Evolutionary conservation across 192 early-diverging fungal species (phyloP).

Genomic region (Entomortierella lignicola): DNA sequence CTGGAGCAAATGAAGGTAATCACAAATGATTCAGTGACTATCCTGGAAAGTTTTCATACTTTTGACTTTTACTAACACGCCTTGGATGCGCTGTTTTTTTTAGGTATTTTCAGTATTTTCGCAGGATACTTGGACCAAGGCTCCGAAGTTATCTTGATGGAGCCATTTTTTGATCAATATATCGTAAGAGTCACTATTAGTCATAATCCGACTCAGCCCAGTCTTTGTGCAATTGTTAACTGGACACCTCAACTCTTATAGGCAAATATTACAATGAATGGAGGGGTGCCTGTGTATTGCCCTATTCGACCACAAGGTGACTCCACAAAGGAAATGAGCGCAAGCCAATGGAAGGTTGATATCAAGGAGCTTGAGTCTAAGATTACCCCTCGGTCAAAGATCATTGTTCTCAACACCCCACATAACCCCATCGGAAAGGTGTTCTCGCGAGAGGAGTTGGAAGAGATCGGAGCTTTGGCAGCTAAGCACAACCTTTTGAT

Average conservation of each 20-base stretch:
- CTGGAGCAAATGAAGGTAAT: slow-evolving; percentile 88
- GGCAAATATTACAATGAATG: slow-evolving; percentile 86
- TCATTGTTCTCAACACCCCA: slow-evolving; percentile 94
- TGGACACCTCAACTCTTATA: slow-evolving; percentile 10
- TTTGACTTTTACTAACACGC: too few species aligned
- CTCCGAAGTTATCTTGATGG: slow-evolving; percentile 92
- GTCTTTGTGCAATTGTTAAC: not conserved
- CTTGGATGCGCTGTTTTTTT: too few species aligned
- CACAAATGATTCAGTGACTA: too few species aligned
- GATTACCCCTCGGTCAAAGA: slow-evolving; percentile 82
- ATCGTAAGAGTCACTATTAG: slow-evolving; percentile 59
- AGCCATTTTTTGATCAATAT: slow-evolving; percentile 97
- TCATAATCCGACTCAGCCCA: not conserved
- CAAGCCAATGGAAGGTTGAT: slow-evolving; percentile 90
- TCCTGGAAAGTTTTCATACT: too few species aligned
- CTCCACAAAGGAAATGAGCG: slow-evolving; percentile 66
- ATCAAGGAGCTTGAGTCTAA: slow-evolving; percentile 80
- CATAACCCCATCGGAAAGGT: slow-evolving; percentile 95
- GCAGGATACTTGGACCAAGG: slow-evolving; percentile 83
- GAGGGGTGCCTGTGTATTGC: slow-evolving; percentile 87
- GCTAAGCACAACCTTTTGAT: slow-evolving; percentile 87
- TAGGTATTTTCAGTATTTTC: slow-evolving; percentile 82
- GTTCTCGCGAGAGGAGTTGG: slow-evolving; percentile 79
- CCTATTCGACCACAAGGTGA: slow-evolving; percentile 72
- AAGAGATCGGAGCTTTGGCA: slow-evolving; percentile 80